Base-by-base conservation (phyloP, 148 eudicot genomes). In the Camellia granthamiana region DNA sequence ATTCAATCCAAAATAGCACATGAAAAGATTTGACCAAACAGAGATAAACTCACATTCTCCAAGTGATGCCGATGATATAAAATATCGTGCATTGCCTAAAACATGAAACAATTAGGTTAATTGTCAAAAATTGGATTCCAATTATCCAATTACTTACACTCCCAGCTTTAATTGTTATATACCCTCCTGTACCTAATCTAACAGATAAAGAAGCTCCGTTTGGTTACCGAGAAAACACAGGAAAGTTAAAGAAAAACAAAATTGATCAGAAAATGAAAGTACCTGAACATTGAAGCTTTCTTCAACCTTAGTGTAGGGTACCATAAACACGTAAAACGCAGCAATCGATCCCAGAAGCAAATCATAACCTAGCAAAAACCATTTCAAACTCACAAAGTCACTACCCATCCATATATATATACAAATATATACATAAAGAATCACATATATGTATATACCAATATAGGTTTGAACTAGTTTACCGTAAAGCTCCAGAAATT, bases 261-360 rank as follows among this genome's bases (percentile, higher is more conserved):
- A 7, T 21, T 19, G 7, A 76, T 19, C 3, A 38, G 19, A 6
- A 6, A 42, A 65, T 21, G 58, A 38, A 51, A n/a, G 64, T 59
- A 96, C 98, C 99, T 96, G 99, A 85, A 94, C 86, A 81, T 96
- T 96, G 81, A 96, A 96, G 89, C 99, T 96, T 79, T 96, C 99
- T 91, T 96, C 99, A 54, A 96, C 99, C 84, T 96, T 96, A n/a
- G 99, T 96, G 77, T 88, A 96, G 18, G 99, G 99, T 18, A 86
- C 89, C 81, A 90, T 82, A 77, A 96, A 85, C 4, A 96, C 94
- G 79, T 94, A 96, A 72, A 96, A 91, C 75, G 97, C 92, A 84
- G 98, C 95, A 68, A 96, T 81, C 71, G 88, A 85, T 62, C 98
- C 97, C 88, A 96, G 81, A 84, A 93, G 80, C 81, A 93, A 61